Conservation (phyloP, 202 grass and related monocot species). For the Hordeum pubiflorum region DNA sequence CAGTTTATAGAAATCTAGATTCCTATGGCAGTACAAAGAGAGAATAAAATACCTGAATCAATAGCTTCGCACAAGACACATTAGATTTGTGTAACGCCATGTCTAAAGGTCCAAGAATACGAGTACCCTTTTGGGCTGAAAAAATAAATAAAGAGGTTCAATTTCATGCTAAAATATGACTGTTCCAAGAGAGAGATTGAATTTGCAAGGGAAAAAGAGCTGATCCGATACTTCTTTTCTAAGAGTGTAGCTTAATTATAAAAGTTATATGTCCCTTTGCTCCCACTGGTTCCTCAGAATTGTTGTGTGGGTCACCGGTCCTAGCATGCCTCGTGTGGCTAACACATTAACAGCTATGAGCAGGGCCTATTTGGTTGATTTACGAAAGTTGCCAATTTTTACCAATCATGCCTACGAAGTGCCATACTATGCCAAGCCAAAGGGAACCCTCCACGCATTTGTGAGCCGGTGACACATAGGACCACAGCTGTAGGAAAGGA, state of each 20-base stretch:
- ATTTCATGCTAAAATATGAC: background rate
- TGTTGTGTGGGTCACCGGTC: too few relatives aligned
- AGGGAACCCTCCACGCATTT: background rate
- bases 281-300: too few relatives aligned
- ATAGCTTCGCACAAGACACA: constrained; percentile 26
- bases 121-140: constrained; percentile 18
- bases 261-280: background rate
- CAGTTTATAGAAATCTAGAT: background rate
- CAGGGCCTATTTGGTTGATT: background rate
- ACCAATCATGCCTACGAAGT: background rate
- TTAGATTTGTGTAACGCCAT: background rate
- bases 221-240: background rate
- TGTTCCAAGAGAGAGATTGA: background rate
- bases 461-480: background rate
- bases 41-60: constrained; percentile 23
- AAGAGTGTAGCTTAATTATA: background rate
- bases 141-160: background rate
- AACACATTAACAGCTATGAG: background rate
- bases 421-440: background rate
- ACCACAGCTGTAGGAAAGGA: background rate
- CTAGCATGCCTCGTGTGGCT: background rate
- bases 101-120: background rate
- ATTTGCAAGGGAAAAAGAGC: background rate
- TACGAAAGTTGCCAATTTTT: background rate
- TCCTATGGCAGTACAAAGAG: background rate